Conservation (phyloP, 1,139 yeast species). For the Yamadazyma conglobata region DNA sequence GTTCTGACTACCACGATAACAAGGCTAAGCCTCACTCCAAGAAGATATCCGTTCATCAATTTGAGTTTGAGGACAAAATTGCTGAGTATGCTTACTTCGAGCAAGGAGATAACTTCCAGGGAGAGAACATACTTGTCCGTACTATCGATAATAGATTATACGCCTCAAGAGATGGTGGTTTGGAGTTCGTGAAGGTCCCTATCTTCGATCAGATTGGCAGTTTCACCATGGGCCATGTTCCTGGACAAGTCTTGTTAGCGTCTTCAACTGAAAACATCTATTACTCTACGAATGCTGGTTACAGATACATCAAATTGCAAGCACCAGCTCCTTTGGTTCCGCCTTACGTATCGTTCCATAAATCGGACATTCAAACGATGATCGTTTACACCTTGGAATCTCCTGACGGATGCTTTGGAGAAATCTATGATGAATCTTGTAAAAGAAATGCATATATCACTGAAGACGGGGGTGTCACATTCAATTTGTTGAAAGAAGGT, state of each 20-base stretch:
- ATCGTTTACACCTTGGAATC: slow-evolving; percentile 47
- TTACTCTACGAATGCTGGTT: slow-evolving; percentile 68
- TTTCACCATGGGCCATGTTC: slow-evolving; percentile 56
- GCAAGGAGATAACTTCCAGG: slow-evolving; percentile 36
- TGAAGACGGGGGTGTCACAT: slow-evolving; percentile 58
- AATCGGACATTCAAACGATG: slow-evolving; percentile 50
- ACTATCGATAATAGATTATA: slow-evolving; percentile 51
- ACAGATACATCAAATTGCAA: slow-evolving; percentile 38
- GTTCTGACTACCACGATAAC: slow-evolving; percentile 31
- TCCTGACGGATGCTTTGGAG: slow-evolving; percentile 45
- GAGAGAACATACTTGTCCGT: slow-evolving; percentile 70
- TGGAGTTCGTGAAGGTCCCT: slow-evolving; percentile 47
- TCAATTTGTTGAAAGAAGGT: slow-evolving; percentile 48
- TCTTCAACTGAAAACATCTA: slow-evolving; percentile 51
- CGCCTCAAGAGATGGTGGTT: slow-evolving; percentile 80
- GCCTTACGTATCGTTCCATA: slow-evolving; percentile 55
- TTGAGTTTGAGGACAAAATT: slow-evolving; percentile 44
- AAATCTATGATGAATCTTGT: slow-evolving; percentile 44
- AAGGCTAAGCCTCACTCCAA: slow-evolving; percentile 22
- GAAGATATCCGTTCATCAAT: slow-evolving; percentile 18
- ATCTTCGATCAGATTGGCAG: slow-evolving; percentile 49
- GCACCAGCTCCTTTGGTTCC: slow-evolving; percentile 49
- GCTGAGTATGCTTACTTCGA: slow-evolving; percentile 57
- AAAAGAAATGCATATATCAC: slow-evolving; percentile 57
- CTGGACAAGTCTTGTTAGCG: slow-evolving; percentile 62